Evolutionary conservation across 2,329 filamentous ascomycete genomes (phyloP).

Genomic region (Fusarium floridanum): DNA sequence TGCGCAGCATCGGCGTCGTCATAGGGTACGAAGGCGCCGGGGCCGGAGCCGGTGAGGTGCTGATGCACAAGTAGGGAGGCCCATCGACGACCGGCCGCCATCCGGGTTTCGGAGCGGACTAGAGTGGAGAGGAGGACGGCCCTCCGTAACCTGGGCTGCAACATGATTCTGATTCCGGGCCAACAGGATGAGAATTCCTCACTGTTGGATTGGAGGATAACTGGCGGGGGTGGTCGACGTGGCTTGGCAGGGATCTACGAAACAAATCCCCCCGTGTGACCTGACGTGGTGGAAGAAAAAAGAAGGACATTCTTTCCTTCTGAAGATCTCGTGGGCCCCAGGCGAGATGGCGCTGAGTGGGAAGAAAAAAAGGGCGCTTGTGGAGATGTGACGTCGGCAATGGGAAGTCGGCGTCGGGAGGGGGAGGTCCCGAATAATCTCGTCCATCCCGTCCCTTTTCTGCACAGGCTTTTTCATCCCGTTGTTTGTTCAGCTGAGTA

Average conservation of each 20-base stretch:
- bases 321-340: constrained; percentile 20
- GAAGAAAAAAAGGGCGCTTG: not conserved
- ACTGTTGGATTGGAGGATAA: not conserved
- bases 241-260: constrained; percentile 20
- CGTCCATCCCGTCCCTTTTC: not conserved
- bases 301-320: constrained; percentile 31
- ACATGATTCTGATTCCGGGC: constrained; percentile 1
- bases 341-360: not conserved
- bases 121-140: constrained; percentile 31
- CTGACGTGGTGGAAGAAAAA: not conserved
- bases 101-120: constrained; percentile 19
- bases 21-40: constrained; percentile 47
- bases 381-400: constrained; percentile 36
- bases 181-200: not conserved
- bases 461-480: not conserved
- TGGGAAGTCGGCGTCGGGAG: constrained; percentile 24
- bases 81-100: constrained; percentile 21
- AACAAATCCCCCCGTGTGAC: not conserved
- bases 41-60: constrained; percentile 45
- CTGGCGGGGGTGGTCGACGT: constrained; percentile 1
- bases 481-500: not conserved
- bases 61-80: constrained; percentile 47
- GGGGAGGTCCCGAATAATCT: constrained; percentile 7
- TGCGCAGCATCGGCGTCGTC: constrained; percentile 49
- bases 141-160: constrained; percentile 21